phyloP scores from a whole-genome alignment of 2,329 filamentous ascomycete species.

The Penicillium thymicola region DNA sequence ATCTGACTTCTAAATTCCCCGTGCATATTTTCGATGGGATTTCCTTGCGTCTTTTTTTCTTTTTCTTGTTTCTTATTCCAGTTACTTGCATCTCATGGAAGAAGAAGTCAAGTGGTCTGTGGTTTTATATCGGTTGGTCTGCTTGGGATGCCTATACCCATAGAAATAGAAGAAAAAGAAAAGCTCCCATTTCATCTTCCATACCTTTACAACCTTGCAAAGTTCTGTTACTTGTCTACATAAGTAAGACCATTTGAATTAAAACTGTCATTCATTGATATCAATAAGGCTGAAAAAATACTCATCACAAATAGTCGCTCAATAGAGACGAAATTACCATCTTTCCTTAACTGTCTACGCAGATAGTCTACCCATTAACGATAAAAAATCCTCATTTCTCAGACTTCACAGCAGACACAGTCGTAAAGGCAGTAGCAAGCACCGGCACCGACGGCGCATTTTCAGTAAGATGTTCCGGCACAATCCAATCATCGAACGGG shows the following conservation, averaged over 20 bases:
- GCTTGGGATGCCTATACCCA: constrained; percentile 1
- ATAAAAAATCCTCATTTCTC: neutral
- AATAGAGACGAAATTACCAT: neutral
- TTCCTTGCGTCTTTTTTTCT: constrained; percentile 4
- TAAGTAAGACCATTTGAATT: neutral
- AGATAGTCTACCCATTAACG: neutral
- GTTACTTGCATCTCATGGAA: neutral
- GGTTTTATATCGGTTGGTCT: neutral
- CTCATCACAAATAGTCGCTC: neutral
- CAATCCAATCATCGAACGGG: constrained; percentile 35
- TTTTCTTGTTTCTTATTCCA: constrained; percentile 2
- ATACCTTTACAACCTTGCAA: neutral
- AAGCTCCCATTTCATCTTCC: neutral
- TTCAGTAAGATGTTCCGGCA: constrained; percentile 3
- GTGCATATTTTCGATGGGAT: constrained; percentile 16
- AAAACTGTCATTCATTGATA: neutral
- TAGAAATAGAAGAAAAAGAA: constrained; percentile 18
- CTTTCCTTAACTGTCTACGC: neutral
- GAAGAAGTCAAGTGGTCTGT: neutral
- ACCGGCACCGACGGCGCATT: neutral
- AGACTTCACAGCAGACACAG: neutral
- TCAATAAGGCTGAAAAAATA: constrained; percentile 1
- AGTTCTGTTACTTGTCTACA: neutral
- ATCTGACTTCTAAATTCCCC: constrained; percentile 13
- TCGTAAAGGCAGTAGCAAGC: constrained; percentile 4